phyloP scores from a whole-genome alignment of 2,329 filamentous ascomycete genomes.

The Orbilia brochopaga region DNA sequence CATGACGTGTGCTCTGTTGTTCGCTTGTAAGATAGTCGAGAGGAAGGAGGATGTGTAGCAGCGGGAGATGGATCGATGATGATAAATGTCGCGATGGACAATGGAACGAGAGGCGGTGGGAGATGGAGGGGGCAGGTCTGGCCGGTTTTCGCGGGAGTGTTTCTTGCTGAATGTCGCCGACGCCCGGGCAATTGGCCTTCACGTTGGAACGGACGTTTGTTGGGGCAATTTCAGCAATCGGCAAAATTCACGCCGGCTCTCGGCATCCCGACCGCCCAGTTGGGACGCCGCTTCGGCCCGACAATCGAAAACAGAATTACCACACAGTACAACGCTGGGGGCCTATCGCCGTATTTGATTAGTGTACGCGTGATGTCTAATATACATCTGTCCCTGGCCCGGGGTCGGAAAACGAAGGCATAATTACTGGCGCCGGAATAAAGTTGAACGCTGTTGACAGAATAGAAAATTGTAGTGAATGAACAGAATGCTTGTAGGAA shows the following conservation, averaged over 20 bases:
- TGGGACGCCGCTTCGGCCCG: background rate
- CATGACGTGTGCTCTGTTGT: slow-evolving; percentile 7
- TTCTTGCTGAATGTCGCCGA: background rate
- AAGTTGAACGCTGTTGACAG: too few species aligned
- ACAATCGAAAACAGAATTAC: background rate
- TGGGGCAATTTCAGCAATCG: background rate
- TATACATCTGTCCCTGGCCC: too few species aligned
- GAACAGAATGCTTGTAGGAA: too few species aligned
- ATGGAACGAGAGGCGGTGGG: background rate
- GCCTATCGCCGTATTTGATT: background rate
- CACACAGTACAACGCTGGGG: background rate
- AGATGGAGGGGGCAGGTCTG: background rate
- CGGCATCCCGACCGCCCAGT: background rate
- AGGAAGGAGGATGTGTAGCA: background rate
- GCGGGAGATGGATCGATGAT: background rate
- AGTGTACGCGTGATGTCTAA: too few species aligned
- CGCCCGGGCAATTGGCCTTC: background rate
- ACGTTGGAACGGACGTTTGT: background rate
- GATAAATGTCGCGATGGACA: background rate
- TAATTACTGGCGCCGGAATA: too few species aligned
- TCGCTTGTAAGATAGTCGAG: background rate
- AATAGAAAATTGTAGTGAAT: too few species aligned
- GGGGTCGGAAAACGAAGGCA: too few species aligned
- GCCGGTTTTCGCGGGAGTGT: background rate
- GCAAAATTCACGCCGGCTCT: background rate